Evolutionary conservation across 2,329 filamentous ascomycete species (phyloP), one percentile per base, ranked within the genome.

Genomic region (Diplocarpon mali): DNA sequence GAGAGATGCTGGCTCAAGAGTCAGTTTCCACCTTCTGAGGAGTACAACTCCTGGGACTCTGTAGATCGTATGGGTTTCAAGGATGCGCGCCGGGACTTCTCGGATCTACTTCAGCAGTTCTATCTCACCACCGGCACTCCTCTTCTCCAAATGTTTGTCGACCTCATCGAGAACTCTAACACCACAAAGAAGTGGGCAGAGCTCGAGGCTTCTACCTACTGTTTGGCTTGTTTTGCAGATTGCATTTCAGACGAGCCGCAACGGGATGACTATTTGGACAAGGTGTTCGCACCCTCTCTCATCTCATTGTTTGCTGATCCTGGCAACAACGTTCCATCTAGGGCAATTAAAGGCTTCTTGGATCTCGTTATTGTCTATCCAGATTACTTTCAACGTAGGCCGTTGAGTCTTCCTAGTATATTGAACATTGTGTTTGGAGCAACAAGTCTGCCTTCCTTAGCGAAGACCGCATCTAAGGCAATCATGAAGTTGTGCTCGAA

Each of bases 21-120:
- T 38, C 75, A 76, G 35, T 84, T 83, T 50, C 60, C 61, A 24
- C 66, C 76, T 0, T 55, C 67, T 1, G 68, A 74, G 9, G 66
- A 71, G 7, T 75, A 80, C 38, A 68, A 70, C 27, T 67, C 69
- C 0, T 90, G 85, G 85, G 82, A 85, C 50, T 77, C 78, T 4
- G 75, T 76, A 17, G 79, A 85, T 29, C 75, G 76, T 32, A 71
- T 73, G 40, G 77, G 72, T 0, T 89, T 89, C 62, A 69, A 72
- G 41, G 79, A 84, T 46, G 85, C 85, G 38, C 73, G 86, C 27
- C 80, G 83, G 53, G 86, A 93, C 56, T 79, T 89, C n/a, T 73
- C 76, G 40, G 85, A 93, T 60, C 72, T 92, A 40, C 68, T 92
- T 24, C 78, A 87, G 53, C 78, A 82, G 2, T 75, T 81, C 2